Percentiles rank a stretch among this genome's conserved stretches.
Conservation (phyloP, 108 stramenopile species). For the Cylindrotheca fusiformis region DNA sequence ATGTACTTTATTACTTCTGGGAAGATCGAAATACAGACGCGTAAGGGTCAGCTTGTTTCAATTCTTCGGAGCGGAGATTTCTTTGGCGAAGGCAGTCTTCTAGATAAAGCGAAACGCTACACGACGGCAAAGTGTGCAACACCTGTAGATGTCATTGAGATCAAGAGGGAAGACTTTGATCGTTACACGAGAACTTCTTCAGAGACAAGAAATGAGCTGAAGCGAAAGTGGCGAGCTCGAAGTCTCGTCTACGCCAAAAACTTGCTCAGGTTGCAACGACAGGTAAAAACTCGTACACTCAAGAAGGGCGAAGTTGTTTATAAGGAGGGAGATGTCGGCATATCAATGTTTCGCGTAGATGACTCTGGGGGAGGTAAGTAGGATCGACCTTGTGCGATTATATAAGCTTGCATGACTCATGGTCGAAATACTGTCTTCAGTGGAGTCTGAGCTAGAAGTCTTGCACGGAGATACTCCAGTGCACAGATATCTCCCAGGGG, state of each 20-base stretch:
- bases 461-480: slow-evolving; percentile 38
- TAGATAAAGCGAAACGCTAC: slow-evolving; percentile 51
- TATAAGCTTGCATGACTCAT: background rate
- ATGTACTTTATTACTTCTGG: slow-evolving; percentile 88
- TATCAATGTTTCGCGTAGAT: slow-evolving; percentile 67
- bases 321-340: slow-evolving; percentile 62
- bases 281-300: slow-evolving; percentile 39
- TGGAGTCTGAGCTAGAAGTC: slow-evolving; percentile 41
- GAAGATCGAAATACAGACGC: slow-evolving; percentile 72
- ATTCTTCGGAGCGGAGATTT: slow-evolving; percentile 73
- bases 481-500: slow-evolving; percentile 54
- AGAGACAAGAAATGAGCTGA: slow-evolving; percentile 47
- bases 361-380: slow-evolving; percentile 47
- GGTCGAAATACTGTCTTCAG: background rate
- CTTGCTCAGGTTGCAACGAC: slow-evolving; percentile 57
- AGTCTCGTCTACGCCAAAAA: slow-evolving; percentile 60
- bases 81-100: slow-evolving; percentile 77
- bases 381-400: no score
- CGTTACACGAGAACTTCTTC: slow-evolving; percentile 37
- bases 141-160: slow-evolving; percentile 73
- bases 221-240: slow-evolving; percentile 55
- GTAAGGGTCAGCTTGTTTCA: slow-evolving; percentile 69
- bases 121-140: slow-evolving; percentile 69
- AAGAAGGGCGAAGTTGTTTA: slow-evolving; percentile 67
- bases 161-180: slow-evolving; percentile 66